Conservation (phyloP, 1,139 yeast species). For the Sugiyamaella neomexicana region DNA sequence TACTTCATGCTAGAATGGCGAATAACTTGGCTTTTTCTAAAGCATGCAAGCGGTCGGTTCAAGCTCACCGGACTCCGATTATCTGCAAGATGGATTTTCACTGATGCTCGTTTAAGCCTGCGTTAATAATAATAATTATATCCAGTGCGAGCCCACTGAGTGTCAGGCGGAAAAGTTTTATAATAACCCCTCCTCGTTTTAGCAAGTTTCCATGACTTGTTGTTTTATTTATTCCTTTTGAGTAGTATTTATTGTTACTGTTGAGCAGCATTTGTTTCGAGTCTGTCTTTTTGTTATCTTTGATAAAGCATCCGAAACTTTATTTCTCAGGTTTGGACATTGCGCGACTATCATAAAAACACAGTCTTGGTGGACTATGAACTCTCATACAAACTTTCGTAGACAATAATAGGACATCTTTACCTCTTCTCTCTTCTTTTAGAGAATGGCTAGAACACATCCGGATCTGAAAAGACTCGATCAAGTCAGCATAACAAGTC, state of each 20-base stretch:
- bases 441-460: neutral
- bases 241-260: too few species aligned
- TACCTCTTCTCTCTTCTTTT: neutral
- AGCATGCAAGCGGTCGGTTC: neutral
- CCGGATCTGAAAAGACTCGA: neutral
- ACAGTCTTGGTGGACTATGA: neutral
- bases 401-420: neutral
- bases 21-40: neutral
- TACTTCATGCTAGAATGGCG: neutral
- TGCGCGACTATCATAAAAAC: neutral
- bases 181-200: too few species aligned
- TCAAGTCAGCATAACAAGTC: neutral
- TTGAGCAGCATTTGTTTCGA: neutral
- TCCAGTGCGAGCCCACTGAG: too few species aligned
- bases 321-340: too few species aligned
- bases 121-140: too few species aligned
- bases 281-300: neutral
- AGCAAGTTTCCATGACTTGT: too few species aligned
- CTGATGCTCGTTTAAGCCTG: neutral
- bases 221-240: too few species aligned
- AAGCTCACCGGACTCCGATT: slow-evolving; percentile 3
- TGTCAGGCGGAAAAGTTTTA: neutral
- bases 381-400: too few species aligned
- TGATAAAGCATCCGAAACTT: neutral
- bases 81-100: neutral